A percentile compares a stretch with the other conserved stretches of the same genome.
Evolutionary conservation across 2,329 filamentous ascomycete genomes (phyloP).

Genomic region (Aschersonia sp.): DNA sequence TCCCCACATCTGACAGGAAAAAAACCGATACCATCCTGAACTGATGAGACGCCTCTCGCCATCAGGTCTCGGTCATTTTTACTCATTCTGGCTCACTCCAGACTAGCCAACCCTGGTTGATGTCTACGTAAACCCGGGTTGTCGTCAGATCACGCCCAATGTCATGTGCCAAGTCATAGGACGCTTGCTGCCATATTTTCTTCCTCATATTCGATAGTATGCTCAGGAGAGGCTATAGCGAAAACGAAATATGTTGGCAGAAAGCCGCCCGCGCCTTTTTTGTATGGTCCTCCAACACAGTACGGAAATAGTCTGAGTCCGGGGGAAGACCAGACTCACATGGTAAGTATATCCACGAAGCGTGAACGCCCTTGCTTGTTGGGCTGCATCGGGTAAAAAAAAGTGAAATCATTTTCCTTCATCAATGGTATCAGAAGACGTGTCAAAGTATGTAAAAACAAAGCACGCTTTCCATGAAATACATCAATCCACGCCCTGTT

Average conservation of each 20-base stretch:
- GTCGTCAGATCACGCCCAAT: not conserved
- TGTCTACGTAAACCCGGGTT: not conserved
- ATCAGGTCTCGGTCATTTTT: not conserved
- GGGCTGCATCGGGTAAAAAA: not conserved
- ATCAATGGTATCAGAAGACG: not conserved
- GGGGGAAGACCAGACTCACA: too few relatives aligned
- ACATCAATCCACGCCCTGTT: too few relatives aligned
- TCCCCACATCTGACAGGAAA: not conserved
- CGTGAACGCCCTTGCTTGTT: not conserved
- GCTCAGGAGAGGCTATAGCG: too few relatives aligned
- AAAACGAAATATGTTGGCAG: too few relatives aligned
- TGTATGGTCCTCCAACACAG: too few relatives aligned
- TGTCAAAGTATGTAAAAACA: not conserved
- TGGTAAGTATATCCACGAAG: too few relatives aligned
- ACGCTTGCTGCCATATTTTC: too few relatives aligned
- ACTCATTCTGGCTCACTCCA: not conserved
- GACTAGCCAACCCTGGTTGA: not conserved
- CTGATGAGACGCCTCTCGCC: not conserved
- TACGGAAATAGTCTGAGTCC: too few relatives aligned
- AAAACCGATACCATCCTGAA: not conserved
- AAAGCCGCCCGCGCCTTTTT: too few relatives aligned
- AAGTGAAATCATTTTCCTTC: not conserved
- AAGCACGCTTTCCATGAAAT: not conserved
- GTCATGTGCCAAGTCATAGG: too few relatives aligned
- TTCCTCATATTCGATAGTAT: too few relatives aligned